phyloP scores from a whole-genome alignment of 208 protist genomes.

The Wallacemonas sp. region DNA sequence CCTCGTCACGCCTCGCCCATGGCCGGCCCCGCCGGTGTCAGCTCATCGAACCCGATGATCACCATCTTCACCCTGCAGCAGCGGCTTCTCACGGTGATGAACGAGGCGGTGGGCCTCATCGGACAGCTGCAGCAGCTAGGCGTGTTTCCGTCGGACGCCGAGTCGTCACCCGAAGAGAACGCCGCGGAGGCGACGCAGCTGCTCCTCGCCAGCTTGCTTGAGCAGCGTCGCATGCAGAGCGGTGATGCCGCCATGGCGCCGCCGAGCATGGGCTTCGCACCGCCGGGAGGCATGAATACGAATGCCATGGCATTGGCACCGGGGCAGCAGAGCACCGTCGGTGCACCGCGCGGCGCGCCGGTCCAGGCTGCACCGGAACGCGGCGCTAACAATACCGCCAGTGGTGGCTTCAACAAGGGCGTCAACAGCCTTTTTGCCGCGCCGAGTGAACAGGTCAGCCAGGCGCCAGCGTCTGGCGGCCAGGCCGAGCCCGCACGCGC shows the following conservation, averaged over 20 bases:
- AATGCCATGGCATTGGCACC: not conserved
- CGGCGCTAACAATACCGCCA: constrained; percentile 13
- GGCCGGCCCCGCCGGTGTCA: not conserved
- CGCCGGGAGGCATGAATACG: constrained; percentile 17
- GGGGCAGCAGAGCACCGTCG: not conserved
- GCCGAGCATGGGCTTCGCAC: not conserved
- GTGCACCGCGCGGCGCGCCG: no score
- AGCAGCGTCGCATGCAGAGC: not conserved
- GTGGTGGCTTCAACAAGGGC: not conserved
- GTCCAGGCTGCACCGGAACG: no score
- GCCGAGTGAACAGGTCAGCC: not conserved
- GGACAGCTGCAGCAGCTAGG: constrained; percentile 41
- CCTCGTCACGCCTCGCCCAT: not conserved
- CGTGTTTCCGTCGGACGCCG: constrained; percentile 28
- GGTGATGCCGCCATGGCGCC: not conserved
- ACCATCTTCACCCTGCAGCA: constrained; percentile 23
- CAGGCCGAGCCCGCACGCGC: no score
- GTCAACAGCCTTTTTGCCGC: constrained; percentile 9
- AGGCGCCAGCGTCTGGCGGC: no score
- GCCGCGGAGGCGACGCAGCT: constrained; percentile 15
- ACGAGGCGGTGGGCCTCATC: constrained; percentile 37
- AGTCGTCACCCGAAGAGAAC: constrained; percentile 21
- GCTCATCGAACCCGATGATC: not conserved
- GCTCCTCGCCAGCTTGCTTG: constrained; percentile 2
- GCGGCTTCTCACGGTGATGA: constrained; percentile 34